Percentiles rank a stretch among this genome's conserved stretches.
These are phyloP conservation scores for Chlorella sp. DNA, from an alignment of 139 green algal species.

Conservation along the genomic window DNA sequence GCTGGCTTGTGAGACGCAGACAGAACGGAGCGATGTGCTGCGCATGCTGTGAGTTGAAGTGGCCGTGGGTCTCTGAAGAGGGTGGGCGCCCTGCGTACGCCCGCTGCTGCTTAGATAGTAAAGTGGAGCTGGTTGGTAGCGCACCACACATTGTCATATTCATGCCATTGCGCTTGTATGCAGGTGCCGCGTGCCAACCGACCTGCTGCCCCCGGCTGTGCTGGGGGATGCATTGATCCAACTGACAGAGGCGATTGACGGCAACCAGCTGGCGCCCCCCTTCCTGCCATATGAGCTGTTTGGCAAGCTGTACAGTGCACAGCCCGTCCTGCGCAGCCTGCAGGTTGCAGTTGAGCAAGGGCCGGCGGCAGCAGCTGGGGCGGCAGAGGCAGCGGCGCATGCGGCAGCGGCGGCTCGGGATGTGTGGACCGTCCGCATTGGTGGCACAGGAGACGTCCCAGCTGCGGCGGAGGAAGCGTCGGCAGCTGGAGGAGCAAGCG, in stretches of 20 bases:
- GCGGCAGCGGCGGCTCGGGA: not conserved
- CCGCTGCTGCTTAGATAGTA: too few relatives aligned
- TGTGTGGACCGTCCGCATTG: not conserved
- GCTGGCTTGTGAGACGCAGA: not conserved
- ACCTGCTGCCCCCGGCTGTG: slow-evolving; percentile 24
- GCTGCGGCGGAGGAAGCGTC: too few relatives aligned
- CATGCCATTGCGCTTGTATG: too few relatives aligned
- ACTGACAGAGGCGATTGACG: slow-evolving; percentile 31
- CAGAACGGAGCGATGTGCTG: slow-evolving; percentile 18
- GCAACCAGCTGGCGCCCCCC: not conserved
- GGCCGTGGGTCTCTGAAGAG: too few relatives aligned
- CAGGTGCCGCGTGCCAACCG: slow-evolving; percentile 26
- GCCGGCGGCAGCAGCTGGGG: not conserved
- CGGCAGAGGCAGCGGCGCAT: not conserved
- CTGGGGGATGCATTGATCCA: slow-evolving; percentile 27
- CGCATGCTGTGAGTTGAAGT: slow-evolving; percentile 28
- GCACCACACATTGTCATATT: too few relatives aligned
- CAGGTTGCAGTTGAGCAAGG: not conserved
- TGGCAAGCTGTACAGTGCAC: slow-evolving; percentile 13
- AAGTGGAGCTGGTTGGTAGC: too few relatives aligned
- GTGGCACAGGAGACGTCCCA: too few relatives aligned
- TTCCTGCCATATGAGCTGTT: slow-evolving; percentile 31
- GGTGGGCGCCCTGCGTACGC: too few relatives aligned
- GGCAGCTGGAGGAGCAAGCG: not conserved
- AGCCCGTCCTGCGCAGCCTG: slow-evolving; percentile 21